Evolutionary conservation across 2,329 filamentous ascomycete species (phyloP), one percentile per base, ranked within the genome.

Genomic region (Fusarium anguioides): DNA sequence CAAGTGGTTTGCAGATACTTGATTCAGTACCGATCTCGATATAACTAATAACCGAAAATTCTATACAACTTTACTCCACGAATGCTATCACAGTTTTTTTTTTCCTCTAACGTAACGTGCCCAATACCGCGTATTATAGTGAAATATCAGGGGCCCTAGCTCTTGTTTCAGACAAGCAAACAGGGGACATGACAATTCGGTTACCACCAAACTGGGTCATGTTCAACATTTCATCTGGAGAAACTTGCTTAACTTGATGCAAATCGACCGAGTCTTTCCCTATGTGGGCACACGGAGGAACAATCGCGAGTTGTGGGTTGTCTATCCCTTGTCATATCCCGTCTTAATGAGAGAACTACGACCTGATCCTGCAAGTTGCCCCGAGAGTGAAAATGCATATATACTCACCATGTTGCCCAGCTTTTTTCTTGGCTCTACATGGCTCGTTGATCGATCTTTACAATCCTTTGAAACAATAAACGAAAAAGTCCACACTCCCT

Each of bases 371-470:
- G 44, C 21, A 27, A 20, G 26, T 44, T 44, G 31, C 17, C 14
- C 55, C 49, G 14, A 42, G 6, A 4, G 26, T 44, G 21, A 37
- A 45, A 18, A 21, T 31, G 56, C 69, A 68, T 68, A 63, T 68
- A 66, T 45, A 52, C 29, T 42, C 40, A 23, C 7, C 29, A 44
- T 24, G 33, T 23, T 48, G 62, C 65, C 46, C 45, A 20, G 36
- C 11, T 40, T 53, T n/a, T 35, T 47, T 48, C 37, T 39, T 36
- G 26, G 45, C 20, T 69, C 55, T 48, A 5, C 24, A 41, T 68
- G 65, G 51, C 61, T 68, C 65, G 65, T 68, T 69, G 65, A 66
- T 41, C 66, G 66, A 53, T 60, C 58, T 37, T 47, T 18, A 50
- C 52, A 56, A 39, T 64, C 46, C 5, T 55, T 67, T 64, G 36